Conservation (phyloP, 2,329 filamentous ascomycete genomes). For the Hirsutella rhossiliensis region DNA sequence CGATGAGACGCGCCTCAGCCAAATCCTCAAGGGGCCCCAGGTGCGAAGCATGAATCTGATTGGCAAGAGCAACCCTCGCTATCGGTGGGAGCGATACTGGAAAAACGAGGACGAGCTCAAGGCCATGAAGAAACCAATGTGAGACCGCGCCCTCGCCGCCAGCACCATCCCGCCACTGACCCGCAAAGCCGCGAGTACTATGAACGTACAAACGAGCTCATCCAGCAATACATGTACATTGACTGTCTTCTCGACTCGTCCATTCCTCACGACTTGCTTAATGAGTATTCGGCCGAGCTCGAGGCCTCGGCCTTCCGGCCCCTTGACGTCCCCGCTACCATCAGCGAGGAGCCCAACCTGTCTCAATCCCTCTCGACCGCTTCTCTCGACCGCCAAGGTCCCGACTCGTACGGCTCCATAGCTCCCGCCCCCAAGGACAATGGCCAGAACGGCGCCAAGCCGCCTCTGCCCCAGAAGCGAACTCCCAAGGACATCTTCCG, state of each 20-base stretch:
- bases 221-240: constrained; percentile 90
- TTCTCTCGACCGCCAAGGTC: constrained; percentile 4
- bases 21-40: constrained; percentile 53
- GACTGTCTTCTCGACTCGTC: constrained; percentile 83
- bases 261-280: constrained; percentile 81
- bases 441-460: constrained; percentile 7
- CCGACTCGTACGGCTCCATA: constrained; percentile 18
- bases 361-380: constrained; percentile 11
- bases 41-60: constrained; percentile 79
- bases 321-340: constrained; percentile 58
- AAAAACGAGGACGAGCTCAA: constrained; percentile 66
- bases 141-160: constrained; percentile 9
- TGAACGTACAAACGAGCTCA: constrained; percentile 74
- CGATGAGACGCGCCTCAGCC: constrained; percentile 47
- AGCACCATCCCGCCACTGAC: constrained; percentile 3
- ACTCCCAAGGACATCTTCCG: constrained; percentile 84
- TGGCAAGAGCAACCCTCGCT: constrained; percentile 75
- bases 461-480: constrained; percentile 47
- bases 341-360: constrained; percentile 51
- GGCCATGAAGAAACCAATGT: constrained; percentile 60
- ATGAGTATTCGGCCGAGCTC: constrained; percentile 64
- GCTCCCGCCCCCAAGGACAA: constrained; percentile 9
- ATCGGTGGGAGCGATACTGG: constrained; percentile 80
- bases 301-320: constrained; percentile 40
- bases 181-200: constrained; percentile 62